These are phyloP conservation scores for Melanomma pulvis-pyrius DNA, from an alignment of 495 filamentous ascomycete genomes.

Conservation along the genomic window DNA sequence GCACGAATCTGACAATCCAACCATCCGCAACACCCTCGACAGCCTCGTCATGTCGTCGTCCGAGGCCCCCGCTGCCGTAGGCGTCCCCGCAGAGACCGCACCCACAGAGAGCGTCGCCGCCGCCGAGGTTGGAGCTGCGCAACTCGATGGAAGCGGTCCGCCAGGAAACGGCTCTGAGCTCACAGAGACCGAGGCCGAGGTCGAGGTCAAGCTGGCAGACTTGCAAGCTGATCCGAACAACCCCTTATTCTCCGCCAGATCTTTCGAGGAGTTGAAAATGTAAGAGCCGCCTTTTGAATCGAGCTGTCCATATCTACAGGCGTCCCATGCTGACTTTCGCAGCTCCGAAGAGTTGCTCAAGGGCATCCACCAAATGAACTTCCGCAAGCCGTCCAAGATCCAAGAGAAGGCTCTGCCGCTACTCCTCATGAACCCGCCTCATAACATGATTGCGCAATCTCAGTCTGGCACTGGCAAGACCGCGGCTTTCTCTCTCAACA, in stretches of 20 bases:
- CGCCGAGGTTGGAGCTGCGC: conserved; percentile 21
- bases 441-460: conserved; percentile 94
- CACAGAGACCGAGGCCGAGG: conserved; percentile 71
- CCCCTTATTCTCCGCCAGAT: conserved; percentile 80
- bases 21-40: background rate
- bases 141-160: conserved; percentile 39
- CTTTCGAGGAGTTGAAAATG: conserved; percentile 86
- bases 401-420: conserved; percentile 91
- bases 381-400: conserved; percentile 94
- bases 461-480: conserved; percentile 99
- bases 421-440: conserved; percentile 77
- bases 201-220: conserved; percentile 89
- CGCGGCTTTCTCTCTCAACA: conserved; percentile 90
- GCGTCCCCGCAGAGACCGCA: conserved; percentile 3
- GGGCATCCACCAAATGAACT: conserved; percentile 77
- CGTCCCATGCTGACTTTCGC: conserved; percentile 11
- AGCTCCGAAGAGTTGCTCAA: conserved; percentile 59
- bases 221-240: conserved; percentile 83
- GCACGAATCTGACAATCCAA: background rate
- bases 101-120: conserved; percentile 10
- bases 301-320: background rate
- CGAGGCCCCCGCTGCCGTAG: background rate
- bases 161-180: conserved; percentile 53
- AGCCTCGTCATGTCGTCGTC: conserved; percentile 4
- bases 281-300: conserved; percentile 50